Percentiles rank a stretch among this genome's conserved stretches.
phyloP scores from a whole-genome alignment of 305 asterid genomes.

The Fraxinus baroniana region DNA sequence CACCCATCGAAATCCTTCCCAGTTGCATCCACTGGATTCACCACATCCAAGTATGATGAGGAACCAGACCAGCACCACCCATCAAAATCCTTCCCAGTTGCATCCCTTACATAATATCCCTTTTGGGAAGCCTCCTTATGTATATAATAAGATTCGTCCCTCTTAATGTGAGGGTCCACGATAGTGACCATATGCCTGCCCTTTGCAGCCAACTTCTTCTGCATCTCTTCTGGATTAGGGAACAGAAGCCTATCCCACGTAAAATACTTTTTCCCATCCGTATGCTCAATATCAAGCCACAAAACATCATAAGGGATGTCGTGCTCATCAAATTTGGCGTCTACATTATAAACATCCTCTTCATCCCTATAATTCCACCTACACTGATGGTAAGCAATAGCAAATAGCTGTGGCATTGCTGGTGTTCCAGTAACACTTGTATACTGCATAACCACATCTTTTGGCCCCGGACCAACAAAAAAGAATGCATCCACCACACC shows the following conservation, averaged over 20 bases:
- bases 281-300: conserved; percentile 98
- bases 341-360: conserved; percentile 82
- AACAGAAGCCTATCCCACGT: conserved; percentile 86
- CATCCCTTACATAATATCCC: conserved; percentile 68
- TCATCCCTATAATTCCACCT: conserved; percentile 95
- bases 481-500: conserved; percentile 95
- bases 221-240: conserved; percentile 94
- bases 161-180: conserved; percentile 96
- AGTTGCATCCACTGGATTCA: conserved; percentile 49
- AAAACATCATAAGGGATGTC: conserved; percentile 94
- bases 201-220: conserved; percentile 78
- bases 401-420: conserved; percentile 88
- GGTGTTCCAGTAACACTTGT: conserved; percentile 78
- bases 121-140: conserved; percentile 88
- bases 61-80: no score
- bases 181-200: conserved; percentile 98
- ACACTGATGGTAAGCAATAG: conserved; percentile 92
- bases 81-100: no score
- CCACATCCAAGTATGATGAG: conserved; percentile 40
- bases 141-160: conserved; percentile 79
- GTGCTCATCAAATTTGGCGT: conserved; percentile 82
- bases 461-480: conserved; percentile 85
- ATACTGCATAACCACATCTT: conserved; percentile 89
- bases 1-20: no score
- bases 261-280: conserved; percentile 89